Percentiles rank a stretch among this genome's conserved stretches.
Evolutionary conservation across 2,329 filamentous ascomycete species (phyloP).

Genomic region (Penicillium sp.): DNA sequence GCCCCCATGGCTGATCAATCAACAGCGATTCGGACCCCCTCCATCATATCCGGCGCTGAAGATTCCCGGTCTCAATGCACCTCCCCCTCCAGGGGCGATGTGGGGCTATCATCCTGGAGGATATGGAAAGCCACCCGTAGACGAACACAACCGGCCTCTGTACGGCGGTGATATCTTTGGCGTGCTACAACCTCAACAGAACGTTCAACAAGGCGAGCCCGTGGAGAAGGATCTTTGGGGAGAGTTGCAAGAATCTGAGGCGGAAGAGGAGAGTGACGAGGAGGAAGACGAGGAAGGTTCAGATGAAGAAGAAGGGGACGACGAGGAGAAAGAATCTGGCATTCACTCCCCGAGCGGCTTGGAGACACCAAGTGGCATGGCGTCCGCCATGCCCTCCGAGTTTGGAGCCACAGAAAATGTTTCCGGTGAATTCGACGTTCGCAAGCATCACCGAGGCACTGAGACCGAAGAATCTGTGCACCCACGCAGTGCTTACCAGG

Average conservation of each 20-base stretch:
- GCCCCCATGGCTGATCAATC: conserved; percentile 94
- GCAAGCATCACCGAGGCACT: conserved; percentile 76
- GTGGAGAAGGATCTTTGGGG: conserved; percentile 89
- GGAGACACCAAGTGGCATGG: conserved; percentile 74
- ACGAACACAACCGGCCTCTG: conserved; percentile 84
- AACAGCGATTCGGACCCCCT: conserved; percentile 87
- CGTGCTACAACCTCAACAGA: conserved; percentile 58
- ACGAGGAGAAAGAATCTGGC: conserved; percentile 58
- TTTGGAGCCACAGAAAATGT: conserved; percentile 69
- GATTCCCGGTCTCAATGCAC: conserved; percentile 88
- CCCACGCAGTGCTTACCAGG: conserved; percentile 76
- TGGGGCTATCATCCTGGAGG: conserved; percentile 97
- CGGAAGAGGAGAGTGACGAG: conserved; percentile 64
- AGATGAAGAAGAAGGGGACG: conserved; percentile 41
- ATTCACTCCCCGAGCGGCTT: conserved; percentile 69
- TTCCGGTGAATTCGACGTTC: conserved; percentile 80
- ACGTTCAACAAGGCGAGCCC: conserved; percentile 63
- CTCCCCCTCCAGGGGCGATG: conserved; percentile 76
- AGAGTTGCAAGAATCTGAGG: conserved; percentile 74
- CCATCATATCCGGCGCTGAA: conserved; percentile 94
- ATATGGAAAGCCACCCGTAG: conserved; percentile 91
- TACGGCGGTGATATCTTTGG: conserved; percentile 96
- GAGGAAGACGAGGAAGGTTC: conserved; percentile 64
- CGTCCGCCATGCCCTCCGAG: conserved; percentile 75
- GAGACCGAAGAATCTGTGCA: conserved; percentile 76